Percentiles rank a stretch among this genome's conserved stretches.
Evolutionary conservation across 1,284 basidiomycete genomes (phyloP).

Genomic region (Puccinia hordei): DNA sequence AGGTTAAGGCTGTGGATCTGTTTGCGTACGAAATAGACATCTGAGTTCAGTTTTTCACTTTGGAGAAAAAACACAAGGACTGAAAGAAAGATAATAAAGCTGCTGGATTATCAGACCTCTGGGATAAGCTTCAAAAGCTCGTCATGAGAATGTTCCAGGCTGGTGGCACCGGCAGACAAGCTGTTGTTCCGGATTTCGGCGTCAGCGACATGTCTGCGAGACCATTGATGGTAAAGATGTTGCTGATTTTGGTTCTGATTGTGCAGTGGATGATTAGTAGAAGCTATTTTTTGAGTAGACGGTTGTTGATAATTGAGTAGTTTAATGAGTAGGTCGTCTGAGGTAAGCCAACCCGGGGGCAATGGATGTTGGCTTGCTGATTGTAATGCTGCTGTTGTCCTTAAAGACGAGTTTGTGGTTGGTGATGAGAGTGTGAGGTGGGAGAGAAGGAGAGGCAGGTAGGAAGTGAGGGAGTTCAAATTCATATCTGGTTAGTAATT

Average conservation of each 20-base stretch:
- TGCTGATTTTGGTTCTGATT: background rate
- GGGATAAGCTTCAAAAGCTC: slow-evolving; percentile 10
- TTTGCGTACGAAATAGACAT: background rate
- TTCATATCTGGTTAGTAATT: too few species aligned
- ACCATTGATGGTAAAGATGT: background rate
- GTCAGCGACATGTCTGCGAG: slow-evolving; percentile 2
- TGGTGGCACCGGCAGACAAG: slow-evolving; percentile 2
- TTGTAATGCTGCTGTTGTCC: background rate
- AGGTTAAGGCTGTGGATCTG: slow-evolving; percentile 4
- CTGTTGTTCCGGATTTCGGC: slow-evolving; percentile 17
- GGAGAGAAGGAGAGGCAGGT: background rate
- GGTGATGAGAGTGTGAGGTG: background rate
- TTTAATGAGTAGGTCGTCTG: background rate
- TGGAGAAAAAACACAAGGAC: background rate
- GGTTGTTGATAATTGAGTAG: background rate
- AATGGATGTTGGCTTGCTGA: background rate
- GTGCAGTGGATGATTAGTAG: background rate
- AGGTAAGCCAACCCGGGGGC: background rate
- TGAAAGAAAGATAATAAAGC: too few species aligned
- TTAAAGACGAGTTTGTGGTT: background rate
- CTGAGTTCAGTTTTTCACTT: background rate
- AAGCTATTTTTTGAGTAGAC: background rate
- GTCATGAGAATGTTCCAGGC: slow-evolving; percentile 18
- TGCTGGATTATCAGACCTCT: background rate
- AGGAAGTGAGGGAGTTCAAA: too few species aligned